These are phyloP conservation scores for slime mould (Dictyostelium discoideum) DNA, from an alignment of 78 protist species.

Conservation along the genomic window DNA sequence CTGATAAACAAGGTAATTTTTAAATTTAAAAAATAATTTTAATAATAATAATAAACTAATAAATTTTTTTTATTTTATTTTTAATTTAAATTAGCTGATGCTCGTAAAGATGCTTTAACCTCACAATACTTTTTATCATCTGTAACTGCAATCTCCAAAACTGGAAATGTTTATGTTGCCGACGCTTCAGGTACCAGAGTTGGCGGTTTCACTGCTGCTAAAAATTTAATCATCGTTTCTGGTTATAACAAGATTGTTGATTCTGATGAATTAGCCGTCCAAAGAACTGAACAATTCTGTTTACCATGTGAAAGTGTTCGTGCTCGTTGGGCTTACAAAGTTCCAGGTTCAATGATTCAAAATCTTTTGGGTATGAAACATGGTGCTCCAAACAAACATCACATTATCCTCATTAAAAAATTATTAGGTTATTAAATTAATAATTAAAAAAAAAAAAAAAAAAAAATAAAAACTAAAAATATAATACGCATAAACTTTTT, in stretches of 20 bases:
- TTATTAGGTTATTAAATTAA: constrained; percentile 33
- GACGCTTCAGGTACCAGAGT: constrained; percentile 58
- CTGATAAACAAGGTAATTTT: constrained; percentile 25
- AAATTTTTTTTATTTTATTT: neutral
- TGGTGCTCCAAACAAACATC: neutral
- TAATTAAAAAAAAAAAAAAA: neutral
- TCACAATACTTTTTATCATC: constrained; percentile 32
- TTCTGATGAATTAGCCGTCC: constrained; percentile 14
- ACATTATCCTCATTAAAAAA: constrained; percentile 13
- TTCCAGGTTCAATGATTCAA: constrained; percentile 46
- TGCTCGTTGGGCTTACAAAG: constrained; percentile 32
- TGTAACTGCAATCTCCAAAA: constrained; percentile 33
- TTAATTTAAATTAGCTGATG: neutral
- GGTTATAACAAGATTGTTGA: constrained; percentile 52
- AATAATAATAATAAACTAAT: neutral
- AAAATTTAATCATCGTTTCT: constrained; percentile 20
- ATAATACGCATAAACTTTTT: too few relatives aligned
- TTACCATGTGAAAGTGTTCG: constrained; percentile 67
- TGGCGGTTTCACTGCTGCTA: constrained; percentile 57
- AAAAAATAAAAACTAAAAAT: neutral
- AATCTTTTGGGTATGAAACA: neutral
- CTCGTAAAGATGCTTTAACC: constrained; percentile 11
- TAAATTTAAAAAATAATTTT: neutral
- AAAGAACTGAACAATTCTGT: constrained; percentile 49
- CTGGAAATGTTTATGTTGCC: constrained; percentile 35